A percentile compares a stretch with the other conserved stretches of the same genome.
These are phyloP conservation scores for Anisodus tanguticus DNA, from an alignment of 257 asterid genomes.

Conservation along the genomic window DNA sequence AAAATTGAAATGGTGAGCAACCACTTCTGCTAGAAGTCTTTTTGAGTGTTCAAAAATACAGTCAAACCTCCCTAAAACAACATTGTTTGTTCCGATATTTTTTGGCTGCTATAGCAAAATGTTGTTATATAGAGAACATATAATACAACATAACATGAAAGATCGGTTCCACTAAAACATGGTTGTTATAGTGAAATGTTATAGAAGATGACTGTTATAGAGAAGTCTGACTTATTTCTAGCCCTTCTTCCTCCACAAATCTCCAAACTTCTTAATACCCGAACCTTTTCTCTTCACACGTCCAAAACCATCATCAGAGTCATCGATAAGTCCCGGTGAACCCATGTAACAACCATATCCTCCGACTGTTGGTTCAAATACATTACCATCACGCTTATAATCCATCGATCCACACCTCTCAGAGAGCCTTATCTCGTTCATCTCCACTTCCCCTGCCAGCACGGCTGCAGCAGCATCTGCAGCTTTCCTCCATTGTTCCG, in stretches of 20 bases:
- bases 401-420: constrained; percentile 97
- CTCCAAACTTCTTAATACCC: constrained; percentile 80
- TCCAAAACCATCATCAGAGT: constrained; percentile 54
- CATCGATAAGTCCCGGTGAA: constrained; percentile 62
- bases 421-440: constrained; percentile 63
- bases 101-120: too few species aligned
- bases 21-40: constrained; percentile 36
- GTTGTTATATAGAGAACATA: too few species aligned
- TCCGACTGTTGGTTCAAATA: constrained; percentile 43
- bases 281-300: constrained; percentile 72
- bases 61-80: too few species aligned
- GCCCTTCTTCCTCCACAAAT: constrained; percentile 85
- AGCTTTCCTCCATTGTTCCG: constrained; percentile 94
- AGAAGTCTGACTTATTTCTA: constrained; percentile 43
- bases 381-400: constrained; percentile 49
- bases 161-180: too few species aligned
- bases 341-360: constrained; percentile 54
- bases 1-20: constrained; percentile 48
- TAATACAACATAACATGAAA: too few species aligned
- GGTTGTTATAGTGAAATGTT: too few species aligned
- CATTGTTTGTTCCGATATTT: too few species aligned
- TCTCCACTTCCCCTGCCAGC: constrained; percentile 66
- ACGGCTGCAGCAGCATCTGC: constrained; percentile 95
- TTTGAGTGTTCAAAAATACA: neutral
- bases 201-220: too few species aligned